Base-by-base conservation (phyloP, 805 yeast genomes). In the Spathaspora sp. region DNA sequence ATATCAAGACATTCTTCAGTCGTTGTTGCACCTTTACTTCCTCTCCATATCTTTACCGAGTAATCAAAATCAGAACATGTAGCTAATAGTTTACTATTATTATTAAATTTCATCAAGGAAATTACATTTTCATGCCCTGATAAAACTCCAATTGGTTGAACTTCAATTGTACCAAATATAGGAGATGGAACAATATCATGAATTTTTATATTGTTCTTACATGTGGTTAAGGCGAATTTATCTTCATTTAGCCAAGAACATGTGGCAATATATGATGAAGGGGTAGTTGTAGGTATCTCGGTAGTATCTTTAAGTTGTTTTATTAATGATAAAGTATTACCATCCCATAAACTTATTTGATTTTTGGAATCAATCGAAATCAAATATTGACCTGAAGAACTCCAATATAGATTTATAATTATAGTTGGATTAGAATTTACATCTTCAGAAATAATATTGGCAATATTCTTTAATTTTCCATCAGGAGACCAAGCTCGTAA, bases 11-110 rank as follows among this genome's bases (percentile, higher is more conserved):
- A 68, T 28, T 82, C 77, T 53, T 80, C 80, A 20, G 80, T 68
- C 31, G 83, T 79, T 10, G 17, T 35, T 9, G 40, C 40, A 6
- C 38, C 77, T 38, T 90, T 86, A 60, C 77, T 80, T 7, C 40
- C 40, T 35, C 40, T 11, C 96, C 97, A 92, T 18, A 90, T 72
- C 57, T 89, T 79, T 8, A 91, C 76, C 0, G 79, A 72, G 51
- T 80, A 78, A 63, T 92, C 97, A 20, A 49, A 58, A 62, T 89
- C 96, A 1, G 96, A 83, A 8, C 89, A 84, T 1, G 92, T 82
- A 3, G 90, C 83, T 42, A 92, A 70, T 29, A 86, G 65, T 57
- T 81, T 81, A 14, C 76, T 70, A 2, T 66, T 64, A 5, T 62
- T 54, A 59, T 85, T 83, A 62, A 86, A 89, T 29, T 70, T 64